A percentile compares a stretch with the other conserved stretches of the same genome.
phyloP scores from a whole-genome alignment of 768 basidiomycete genomes.

The Podaxis sp. region DNA sequence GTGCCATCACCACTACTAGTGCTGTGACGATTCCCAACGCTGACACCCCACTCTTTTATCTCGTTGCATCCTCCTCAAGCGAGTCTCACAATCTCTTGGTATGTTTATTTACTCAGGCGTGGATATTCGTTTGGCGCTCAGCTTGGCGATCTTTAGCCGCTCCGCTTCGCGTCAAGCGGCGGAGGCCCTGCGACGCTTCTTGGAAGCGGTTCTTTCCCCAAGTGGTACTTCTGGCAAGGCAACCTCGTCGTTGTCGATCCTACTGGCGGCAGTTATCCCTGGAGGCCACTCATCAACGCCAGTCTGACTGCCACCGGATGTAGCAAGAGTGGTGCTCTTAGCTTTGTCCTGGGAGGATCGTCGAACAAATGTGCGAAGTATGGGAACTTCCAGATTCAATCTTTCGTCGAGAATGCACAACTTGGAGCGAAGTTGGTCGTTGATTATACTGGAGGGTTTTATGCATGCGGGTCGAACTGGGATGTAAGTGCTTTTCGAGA shows the following conservation, averaged over 20 bases:
- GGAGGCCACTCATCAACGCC: slow-evolving; percentile 20
- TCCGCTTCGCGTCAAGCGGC: slow-evolving; percentile 12
- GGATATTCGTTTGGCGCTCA: neutral
- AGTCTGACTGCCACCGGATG: slow-evolving; percentile 19
- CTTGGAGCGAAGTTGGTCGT: slow-evolving; percentile 27
- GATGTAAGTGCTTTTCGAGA: slow-evolving; percentile 21
- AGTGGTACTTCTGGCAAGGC: slow-evolving; percentile 29
- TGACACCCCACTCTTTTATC: slow-evolving; percentile 28
- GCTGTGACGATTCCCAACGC: slow-evolving; percentile 23
- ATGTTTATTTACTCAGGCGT: neutral
- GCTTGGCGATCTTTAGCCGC: slow-evolving; percentile 18
- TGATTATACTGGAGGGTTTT: slow-evolving; percentile 29
- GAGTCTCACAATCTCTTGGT: slow-evolving; percentile 26
- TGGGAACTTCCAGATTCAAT: slow-evolving; percentile 24
- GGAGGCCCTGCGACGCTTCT: slow-evolving; percentile 21
- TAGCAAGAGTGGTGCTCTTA: slow-evolving; percentile 22
- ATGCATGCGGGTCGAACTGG: slow-evolving; percentile 24
- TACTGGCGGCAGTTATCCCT: slow-evolving; percentile 11
- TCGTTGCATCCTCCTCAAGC: slow-evolving; percentile 22
- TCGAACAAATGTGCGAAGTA: slow-evolving; percentile 26
- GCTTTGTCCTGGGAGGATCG: slow-evolving; percentile 21
- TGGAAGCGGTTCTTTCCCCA: slow-evolving; percentile 23
- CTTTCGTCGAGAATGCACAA: slow-evolving; percentile 25
- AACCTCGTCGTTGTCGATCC: slow-evolving; percentile 20
- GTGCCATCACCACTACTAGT: neutral